Evolutionary conservation across 306 rosid genomes (phyloP).

Genomic region (Myrica gale): DNA sequence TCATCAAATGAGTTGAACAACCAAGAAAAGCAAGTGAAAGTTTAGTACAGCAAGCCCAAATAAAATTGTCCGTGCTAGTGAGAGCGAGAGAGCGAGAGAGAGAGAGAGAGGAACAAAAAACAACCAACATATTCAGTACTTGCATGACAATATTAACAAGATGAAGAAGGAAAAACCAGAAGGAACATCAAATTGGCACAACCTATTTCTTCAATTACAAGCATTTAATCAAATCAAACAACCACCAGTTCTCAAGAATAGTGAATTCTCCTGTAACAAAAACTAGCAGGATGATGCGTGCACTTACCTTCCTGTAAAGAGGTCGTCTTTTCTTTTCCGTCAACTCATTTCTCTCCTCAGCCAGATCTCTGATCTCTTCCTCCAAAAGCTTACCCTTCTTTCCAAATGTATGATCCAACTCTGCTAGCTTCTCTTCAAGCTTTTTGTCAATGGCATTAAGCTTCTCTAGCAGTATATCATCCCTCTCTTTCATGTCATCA

Average conservation of each 20-base stretch:
- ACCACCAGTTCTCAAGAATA: neutral
- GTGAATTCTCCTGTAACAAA: constrained; percentile 5
- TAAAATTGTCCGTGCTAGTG: neutral
- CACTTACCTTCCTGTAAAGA: constrained; percentile 69
- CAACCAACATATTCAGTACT: neutral
- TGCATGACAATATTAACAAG: neutral
- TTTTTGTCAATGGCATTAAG: constrained; percentile 78
- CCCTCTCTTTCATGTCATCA: constrained; percentile 92
- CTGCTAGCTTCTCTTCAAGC: constrained; percentile 84
- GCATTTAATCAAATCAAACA: neutral
- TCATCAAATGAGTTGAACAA: neutral
- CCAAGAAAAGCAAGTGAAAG: neutral
- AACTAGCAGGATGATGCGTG: constrained; percentile 7
- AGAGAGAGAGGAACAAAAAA: neutral
- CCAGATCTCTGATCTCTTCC: constrained; percentile 89
- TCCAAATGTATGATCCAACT: constrained; percentile 85
- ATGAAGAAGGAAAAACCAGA: neutral
- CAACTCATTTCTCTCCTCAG: constrained; percentile 89
- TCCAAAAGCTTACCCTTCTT: constrained; percentile 87
- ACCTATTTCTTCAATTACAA: neutral
- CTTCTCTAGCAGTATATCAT: constrained; percentile 65
- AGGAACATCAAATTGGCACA: neutral
- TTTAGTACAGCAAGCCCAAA: neutral
- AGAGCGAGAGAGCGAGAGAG: neutral
- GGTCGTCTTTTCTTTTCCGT: constrained; percentile 86